A percentile compares a stretch with the other conserved stretches of the same genome.
Conservation (phyloP, 2,329 filamentous ascomycete species). For the Gyromitra esculenta region DNA sequence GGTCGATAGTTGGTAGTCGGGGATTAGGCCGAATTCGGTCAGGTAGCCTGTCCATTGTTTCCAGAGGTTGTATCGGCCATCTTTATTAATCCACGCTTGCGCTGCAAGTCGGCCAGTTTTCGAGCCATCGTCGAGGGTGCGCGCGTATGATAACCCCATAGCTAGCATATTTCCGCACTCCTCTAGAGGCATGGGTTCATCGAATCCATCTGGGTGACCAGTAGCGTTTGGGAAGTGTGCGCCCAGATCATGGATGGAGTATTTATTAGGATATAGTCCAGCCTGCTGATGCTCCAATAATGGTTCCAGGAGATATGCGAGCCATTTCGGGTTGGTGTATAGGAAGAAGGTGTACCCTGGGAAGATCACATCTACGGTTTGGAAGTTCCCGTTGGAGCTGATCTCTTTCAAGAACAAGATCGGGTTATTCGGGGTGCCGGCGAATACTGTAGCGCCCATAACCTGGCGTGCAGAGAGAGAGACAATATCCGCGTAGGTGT, state of each 20-base stretch:
- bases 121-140: slow-evolving; percentile 47
- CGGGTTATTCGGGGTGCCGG: slow-evolving; percentile 74
- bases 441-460: slow-evolving; percentile 79
- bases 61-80: slow-evolving; percentile 73
- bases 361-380: slow-evolving; percentile 89
- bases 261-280: slow-evolving; percentile 83
- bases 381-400: slow-evolving; percentile 83
- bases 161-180: slow-evolving; percentile 85
- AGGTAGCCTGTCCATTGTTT: slow-evolving; percentile 82
- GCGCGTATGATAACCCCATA: slow-evolving; percentile 73
- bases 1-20: slow-evolving; percentile 79
- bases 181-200: slow-evolving; percentile 80
- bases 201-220: slow-evolving; percentile 74
- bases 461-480: slow-evolving; percentile 82
- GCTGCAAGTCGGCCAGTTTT: slow-evolving; percentile 50
- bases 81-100: slow-evolving; percentile 65
- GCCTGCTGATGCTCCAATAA: slow-evolving; percentile 82
- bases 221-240: slow-evolving; percentile 79
- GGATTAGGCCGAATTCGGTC: slow-evolving; percentile 77
- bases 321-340: slow-evolving; percentile 83
- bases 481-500: slow-evolving; percentile 79
- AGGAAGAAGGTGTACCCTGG: slow-evolving; percentile 86
- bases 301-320: slow-evolving; percentile 81
- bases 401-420: slow-evolving; percentile 87
- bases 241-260: slow-evolving; percentile 81